Base-by-base conservation (phyloP, 2,329 filamentous ascomycete genomes). In the Colletotrichum agaves region DNA sequence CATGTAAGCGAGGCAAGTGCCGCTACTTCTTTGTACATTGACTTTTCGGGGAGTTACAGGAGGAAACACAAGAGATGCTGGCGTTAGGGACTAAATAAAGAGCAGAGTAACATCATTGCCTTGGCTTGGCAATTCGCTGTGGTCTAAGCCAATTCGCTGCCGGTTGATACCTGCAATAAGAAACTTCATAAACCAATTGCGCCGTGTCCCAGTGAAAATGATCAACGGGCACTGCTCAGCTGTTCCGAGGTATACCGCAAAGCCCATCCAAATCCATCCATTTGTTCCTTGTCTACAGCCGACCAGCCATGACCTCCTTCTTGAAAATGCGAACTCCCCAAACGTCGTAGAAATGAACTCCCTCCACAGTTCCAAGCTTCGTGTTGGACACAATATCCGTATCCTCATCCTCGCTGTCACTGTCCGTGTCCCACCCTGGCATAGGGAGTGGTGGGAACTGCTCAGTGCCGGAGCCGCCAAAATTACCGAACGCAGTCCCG, bases 261-360 rank as follows among this genome's bases (percentile, higher is more conserved):
- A 52, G n/a, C 31, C 31, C 58, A 61, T 61, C 58, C 58, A 61
- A 61, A 47, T 47, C 55, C 53, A 11, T 61, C 47, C 58, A 50
- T 61, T 61, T 35, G 21, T 52, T 21, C 46, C 55, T 15, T 39
- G 27, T 56, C 52, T 44, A 85, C 31, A 86, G 71, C 21, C 78
- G 75, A 2, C 82, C 83, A 21, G 71, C 70, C 35, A 83, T 78
- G 55, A 89, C 76, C 73, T 88, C 86, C 75, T 88, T 88, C 71
- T 86, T 81, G 70, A 89, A 90, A 56, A 90, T 88, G 69, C 80
- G 81, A 39, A 88, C 80, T 0, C 81, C 85, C 70, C 70, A 76
- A 5, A 84, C 75, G 50, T 85, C 82, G 55, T 79, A 81, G 68
- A 84, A 84, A 6, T 75, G 74, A 8, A 82, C 72, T 3, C 74